phyloP scores from a whole-genome alignment of 495 filamentous ascomycete species.

The Barbatosphaeria neglecta region DNA sequence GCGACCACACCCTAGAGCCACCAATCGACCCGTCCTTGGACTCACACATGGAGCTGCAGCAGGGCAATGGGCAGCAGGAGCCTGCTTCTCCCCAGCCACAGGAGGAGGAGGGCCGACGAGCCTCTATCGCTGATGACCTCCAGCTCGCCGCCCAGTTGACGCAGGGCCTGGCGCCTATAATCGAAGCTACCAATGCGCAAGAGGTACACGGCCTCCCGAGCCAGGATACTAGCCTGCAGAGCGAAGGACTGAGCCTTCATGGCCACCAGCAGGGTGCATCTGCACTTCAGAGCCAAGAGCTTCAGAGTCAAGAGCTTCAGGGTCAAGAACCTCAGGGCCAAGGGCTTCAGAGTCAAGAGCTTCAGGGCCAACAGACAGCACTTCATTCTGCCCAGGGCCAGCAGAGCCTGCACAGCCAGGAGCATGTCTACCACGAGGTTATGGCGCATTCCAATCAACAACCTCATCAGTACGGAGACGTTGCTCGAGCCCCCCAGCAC shows the following conservation, averaged over 20 bases:
- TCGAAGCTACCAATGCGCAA: conserved; percentile 15
- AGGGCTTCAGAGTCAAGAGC: too few species aligned
- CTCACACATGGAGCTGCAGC: not conserved
- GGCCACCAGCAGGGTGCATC: too few species aligned
- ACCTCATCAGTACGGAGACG: conserved; percentile 8
- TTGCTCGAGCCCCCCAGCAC: conserved; percentile 10
- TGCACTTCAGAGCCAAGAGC: too few species aligned
- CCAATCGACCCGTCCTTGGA: not conserved
- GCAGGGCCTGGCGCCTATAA: conserved; percentile 26
- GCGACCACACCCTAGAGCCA: not conserved
- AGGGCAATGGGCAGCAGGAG: conserved; percentile 11
- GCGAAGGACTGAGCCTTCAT: conserved; percentile 14
- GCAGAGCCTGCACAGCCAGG: conserved; percentile 7
- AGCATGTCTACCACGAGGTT: conserved; percentile 8
- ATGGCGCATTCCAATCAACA: conserved; percentile 10
- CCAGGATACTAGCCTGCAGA: conserved; percentile 6
- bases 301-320: too few species aligned
- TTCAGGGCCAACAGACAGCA: conserved; percentile 10
- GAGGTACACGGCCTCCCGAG: conserved; percentile 8
- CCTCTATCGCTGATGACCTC: conserved; percentile 32
- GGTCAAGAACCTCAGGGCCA: too few species aligned
- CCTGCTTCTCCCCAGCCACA: conserved; percentile 15
- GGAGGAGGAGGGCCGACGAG: conserved; percentile 16
- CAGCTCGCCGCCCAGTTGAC: conserved; percentile 41
- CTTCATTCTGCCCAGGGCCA: conserved; percentile 1